A percentile compares a stretch with the other conserved stretches of the same genome.
phyloP scores from a whole-genome alignment of 108 stramenopile genomes.

The Stephanodiscus minutulus region DNA sequence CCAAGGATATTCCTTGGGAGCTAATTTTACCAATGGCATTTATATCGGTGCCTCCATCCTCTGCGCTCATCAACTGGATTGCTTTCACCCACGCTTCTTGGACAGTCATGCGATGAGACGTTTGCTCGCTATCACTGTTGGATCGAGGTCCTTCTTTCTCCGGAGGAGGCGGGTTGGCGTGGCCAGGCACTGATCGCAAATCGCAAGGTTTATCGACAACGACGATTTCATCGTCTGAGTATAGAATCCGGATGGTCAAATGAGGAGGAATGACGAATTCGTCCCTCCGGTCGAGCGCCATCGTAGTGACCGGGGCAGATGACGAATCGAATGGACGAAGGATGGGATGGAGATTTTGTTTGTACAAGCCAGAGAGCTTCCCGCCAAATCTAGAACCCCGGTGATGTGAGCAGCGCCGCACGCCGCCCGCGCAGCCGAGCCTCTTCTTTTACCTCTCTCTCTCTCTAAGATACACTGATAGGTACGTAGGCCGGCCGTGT shows the following conservation, averaged over 20 bases:
- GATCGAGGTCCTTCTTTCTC: not conserved
- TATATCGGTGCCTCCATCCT: not conserved
- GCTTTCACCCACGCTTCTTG: conserved; percentile 74
- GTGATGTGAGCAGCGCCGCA: too few relatives aligned
- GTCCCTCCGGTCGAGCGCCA: too few relatives aligned
- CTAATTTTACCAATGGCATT: not conserved
- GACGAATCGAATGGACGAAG: too few relatives aligned
- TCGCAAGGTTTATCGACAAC: conserved; percentile 77
- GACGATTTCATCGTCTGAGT: conserved; percentile 63
- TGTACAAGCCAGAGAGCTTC: too few relatives aligned
- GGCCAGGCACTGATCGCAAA: conserved; percentile 77
- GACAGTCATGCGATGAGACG: conserved; percentile 44
- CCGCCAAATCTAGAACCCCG: too few relatives aligned
- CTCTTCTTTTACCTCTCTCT: too few relatives aligned
- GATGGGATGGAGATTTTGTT: too few relatives aligned
- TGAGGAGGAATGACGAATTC: conserved; percentile 17
- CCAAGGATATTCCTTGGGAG: not conserved
- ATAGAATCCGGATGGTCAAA: conserved; percentile 56
- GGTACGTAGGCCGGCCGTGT: too few relatives aligned
- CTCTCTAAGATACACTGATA: too few relatives aligned
- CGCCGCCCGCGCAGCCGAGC: too few relatives aligned
- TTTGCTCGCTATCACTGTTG: not conserved
- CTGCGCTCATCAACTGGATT: conserved; percentile 32
- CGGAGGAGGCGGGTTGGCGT: conserved; percentile 44
- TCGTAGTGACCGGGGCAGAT: too few relatives aligned